Evolutionary conservation across 148 eudicot species (phyloP), one percentile per base, ranked within the genome.

Genomic region (Persicaria maculosa): DNA sequence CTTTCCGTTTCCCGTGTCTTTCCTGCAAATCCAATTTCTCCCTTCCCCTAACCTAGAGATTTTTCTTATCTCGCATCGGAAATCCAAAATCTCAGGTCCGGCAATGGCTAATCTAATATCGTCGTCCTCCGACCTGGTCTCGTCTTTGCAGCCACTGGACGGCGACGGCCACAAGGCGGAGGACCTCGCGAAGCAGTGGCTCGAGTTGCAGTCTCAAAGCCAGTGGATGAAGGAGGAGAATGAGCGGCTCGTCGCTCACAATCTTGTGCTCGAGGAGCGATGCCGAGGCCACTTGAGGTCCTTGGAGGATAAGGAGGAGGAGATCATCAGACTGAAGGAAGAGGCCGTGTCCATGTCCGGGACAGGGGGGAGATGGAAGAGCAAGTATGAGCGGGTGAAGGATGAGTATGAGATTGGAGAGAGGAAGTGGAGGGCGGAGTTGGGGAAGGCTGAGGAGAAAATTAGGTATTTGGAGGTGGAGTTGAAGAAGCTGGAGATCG

Each of bases 401-500:
- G 70, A 65, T 4, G 43, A 5, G 2, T 71, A 4, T 46, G 74
- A 45, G 74, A 4, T 6, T 0, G 55, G 5, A 4, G 43, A 47
- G 12, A 17, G 74, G 52, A 44, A 48, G 10, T 45, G 52, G 55
- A 50, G 25, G 36, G 52, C 8, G 44, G 74, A 71, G 4, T 19
- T 1, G 43, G 44, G 9, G 54, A 71, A 50, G n/a, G 10, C 10
- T 11, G 57, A 47, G 74, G 57, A 47, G 57, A 10, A 19, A 4
- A 0, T 43, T 1, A n/a, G n/a, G 31, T 0, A 4, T 25, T 19
- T 71, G 74, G 44, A 71, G 43, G 16, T 46, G 57, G 74, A 71
- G 74, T 20, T 20, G 74, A 31, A 5, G 6, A 71, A 71, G 74
- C 14, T 71, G 15, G 44, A 47, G 74, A 65, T 65, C 9, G 70